Percentiles rank a stretch among this genome's conserved stretches.
Evolutionary conservation across 345 rosid genomes (phyloP).

Genomic region (Dipteronia sinensis): DNA sequence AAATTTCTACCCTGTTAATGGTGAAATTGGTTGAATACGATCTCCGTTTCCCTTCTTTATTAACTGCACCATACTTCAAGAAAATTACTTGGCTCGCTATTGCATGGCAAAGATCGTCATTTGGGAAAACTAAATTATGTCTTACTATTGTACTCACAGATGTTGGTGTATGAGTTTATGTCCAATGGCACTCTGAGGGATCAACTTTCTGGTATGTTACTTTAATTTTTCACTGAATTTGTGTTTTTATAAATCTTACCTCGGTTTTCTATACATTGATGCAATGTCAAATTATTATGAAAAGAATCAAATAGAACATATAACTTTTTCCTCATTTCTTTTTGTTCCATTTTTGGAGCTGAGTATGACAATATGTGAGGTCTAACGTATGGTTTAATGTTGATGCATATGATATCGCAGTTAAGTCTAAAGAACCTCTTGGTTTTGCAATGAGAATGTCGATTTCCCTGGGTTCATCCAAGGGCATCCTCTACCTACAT

Average conservation of each 20-base stretch:
- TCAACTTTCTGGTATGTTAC: conserved; percentile 68
- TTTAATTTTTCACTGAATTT: conserved; percentile 8
- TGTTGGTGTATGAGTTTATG: conserved; percentile 94
- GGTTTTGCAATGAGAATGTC: conserved; percentile 70
- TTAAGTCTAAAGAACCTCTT: conserved; percentile 48
- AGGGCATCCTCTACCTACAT: conserved; percentile 82
- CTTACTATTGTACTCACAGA: conserved; percentile 45
- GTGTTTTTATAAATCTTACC: background rate
- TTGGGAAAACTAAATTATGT: conserved; percentile 13
- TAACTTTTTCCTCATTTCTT: background rate
- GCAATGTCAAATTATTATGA: background rate
- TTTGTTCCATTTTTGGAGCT: background rate
- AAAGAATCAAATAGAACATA: too few species aligned
- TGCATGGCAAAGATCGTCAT: background rate
- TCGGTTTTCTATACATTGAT: background rate
- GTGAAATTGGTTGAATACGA: background rate
- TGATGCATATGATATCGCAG: conserved; percentile 41
- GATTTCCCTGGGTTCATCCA: conserved; percentile 78
- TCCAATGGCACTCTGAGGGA: conserved; percentile 87
- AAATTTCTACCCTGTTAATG: background rate
- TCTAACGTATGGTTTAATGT: conserved; percentile 1
- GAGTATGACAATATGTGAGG: conserved; percentile 1
- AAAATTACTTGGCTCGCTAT: background rate
- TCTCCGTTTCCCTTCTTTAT: background rate
- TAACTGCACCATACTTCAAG: background rate